Percentiles rank a stretch among this genome's conserved stretches.
These are phyloP conservation scores for Collybia sordida DNA, from an alignment of 768 basidiomycete species.

Conservation along the genomic window DNA sequence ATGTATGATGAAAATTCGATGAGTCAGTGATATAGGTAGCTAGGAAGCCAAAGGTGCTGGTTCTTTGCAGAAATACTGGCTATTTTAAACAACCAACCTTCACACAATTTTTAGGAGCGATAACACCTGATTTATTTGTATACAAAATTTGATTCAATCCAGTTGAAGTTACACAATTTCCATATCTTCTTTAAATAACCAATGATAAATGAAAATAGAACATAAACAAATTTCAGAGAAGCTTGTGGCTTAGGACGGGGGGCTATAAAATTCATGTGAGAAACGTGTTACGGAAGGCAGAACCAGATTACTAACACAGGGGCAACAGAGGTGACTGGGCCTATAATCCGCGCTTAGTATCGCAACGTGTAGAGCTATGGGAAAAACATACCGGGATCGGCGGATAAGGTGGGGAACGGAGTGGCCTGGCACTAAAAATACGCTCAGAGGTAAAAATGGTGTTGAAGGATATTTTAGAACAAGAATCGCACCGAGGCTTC, in stretches of 20 bases:
- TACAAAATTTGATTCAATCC: too few relatives aligned
- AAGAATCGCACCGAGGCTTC: constrained; percentile 18
- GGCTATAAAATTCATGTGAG: background rate
- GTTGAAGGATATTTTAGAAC: background rate
- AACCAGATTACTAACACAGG: constrained; percentile 12
- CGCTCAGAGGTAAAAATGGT: background rate
- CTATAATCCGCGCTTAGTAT: background rate
- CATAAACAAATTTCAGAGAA: too few relatives aligned
- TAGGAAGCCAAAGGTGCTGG: too few relatives aligned
- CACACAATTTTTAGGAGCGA: too few relatives aligned
- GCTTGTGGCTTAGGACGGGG: background rate
- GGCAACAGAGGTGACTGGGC: constrained; percentile 16
- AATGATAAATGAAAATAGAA: too few relatives aligned
- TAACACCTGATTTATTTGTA: too few relatives aligned
- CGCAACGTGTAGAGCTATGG: background rate
- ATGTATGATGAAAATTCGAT: too few relatives aligned
- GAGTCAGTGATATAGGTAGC: too few relatives aligned
- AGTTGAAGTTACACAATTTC: too few relatives aligned
- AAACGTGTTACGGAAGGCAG: background rate
- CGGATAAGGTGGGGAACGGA: constrained; percentile 23
- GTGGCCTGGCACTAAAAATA: constrained; percentile 13
- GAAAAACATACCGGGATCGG: constrained; percentile 15
- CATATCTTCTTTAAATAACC: too few relatives aligned
- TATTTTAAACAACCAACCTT: too few relatives aligned
- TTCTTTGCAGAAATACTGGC: too few relatives aligned